phyloP scores from a whole-genome alignment of 306 rosid species.

The Datisca glomerata region DNA sequence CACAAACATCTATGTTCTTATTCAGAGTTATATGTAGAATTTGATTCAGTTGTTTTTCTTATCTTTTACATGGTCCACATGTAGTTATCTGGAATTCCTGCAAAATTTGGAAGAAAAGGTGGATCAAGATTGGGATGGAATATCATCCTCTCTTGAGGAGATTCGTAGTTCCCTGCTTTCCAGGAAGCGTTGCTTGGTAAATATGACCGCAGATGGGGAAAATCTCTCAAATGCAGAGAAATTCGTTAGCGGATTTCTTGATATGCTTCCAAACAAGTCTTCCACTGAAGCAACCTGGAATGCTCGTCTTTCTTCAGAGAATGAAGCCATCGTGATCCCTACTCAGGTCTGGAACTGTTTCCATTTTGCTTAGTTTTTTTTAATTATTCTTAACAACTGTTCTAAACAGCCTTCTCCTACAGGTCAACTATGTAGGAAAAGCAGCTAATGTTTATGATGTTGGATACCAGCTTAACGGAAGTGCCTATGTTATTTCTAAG shows the following conservation, averaged over 20 bases:
- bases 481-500: slow-evolving; percentile 89
- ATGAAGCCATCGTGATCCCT: slow-evolving; percentile 88
- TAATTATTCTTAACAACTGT: slow-evolving; percentile 6
- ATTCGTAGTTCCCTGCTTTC: slow-evolving; percentile 70
- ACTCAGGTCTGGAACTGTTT: slow-evolving; percentile 66
- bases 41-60: too few relatives aligned
- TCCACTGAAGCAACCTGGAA: slow-evolving; percentile 39
- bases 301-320: slow-evolving; percentile 43
- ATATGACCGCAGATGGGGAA: slow-evolving; percentile 73
- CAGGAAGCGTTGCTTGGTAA: slow-evolving; percentile 60
- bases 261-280: slow-evolving; percentile 56
- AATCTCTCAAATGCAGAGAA: slow-evolving; percentile 39
- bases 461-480: slow-evolving; percentile 79
- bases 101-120: slow-evolving; percentile 70
- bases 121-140: slow-evolving; percentile 74
- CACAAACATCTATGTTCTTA: too few relatives aligned
- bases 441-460: slow-evolving; percentile 72
- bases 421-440: slow-evolving; percentile 97
- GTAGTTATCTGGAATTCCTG: slow-evolving; percentile 82
- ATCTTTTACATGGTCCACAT: slow-evolving; percentile 17
- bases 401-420: slow-evolving; percentile 23
- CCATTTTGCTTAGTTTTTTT: too few relatives aligned
- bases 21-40: too few relatives aligned
- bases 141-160: slow-evolving; percentile 89
- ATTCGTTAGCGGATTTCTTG: slow-evolving; percentile 60